A percentile compares a stretch with the other conserved stretches of the same genome.
These are phyloP conservation scores for Babesia ovata DNA, from an alignment of 169 alveolate genomes.

Conservation along the genomic window DNA sequence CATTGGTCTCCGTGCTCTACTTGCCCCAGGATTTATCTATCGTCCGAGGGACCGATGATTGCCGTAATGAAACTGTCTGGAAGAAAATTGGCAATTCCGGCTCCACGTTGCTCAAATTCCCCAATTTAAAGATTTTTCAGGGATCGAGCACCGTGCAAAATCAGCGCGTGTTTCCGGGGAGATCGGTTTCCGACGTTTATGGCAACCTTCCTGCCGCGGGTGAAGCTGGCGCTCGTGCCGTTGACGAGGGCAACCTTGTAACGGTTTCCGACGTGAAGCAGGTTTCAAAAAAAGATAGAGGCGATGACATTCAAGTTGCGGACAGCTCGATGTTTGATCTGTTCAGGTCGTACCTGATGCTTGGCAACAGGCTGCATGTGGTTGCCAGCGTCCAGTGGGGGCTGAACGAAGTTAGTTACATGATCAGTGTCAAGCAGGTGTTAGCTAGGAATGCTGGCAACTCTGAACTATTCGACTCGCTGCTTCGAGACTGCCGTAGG, in stretches of 20 bases:
- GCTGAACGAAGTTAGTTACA: slow-evolving; percentile 30
- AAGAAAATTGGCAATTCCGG: neutral
- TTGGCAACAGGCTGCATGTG: slow-evolving; percentile 35
- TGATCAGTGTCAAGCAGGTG: slow-evolving; percentile 30
- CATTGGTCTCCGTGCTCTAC: slow-evolving; percentile 26
- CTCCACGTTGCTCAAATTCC: neutral
- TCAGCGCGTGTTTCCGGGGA: neutral
- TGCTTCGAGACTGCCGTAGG: slow-evolving; percentile 24
- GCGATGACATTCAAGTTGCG: neutral
- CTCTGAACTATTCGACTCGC: neutral
- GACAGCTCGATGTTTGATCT: slow-evolving; percentile 42
- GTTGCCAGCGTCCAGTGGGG: slow-evolving; percentile 36
- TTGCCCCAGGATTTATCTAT: slow-evolving; percentile 1
- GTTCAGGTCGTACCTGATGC: slow-evolving; percentile 25
- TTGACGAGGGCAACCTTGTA: slow-evolving; percentile 32
- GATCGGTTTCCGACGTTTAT: neutral
- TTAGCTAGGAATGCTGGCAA: slow-evolving; percentile 1
- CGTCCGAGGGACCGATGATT: neutral
- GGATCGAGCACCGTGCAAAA: neutral
- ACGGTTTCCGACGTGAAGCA: slow-evolving; percentile 27
- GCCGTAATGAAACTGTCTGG: neutral
- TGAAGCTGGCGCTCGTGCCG: neutral
- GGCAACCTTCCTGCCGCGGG: neutral
- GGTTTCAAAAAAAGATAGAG: neutral
- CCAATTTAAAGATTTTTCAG: neutral